These are phyloP conservation scores for Alternaria sp. DNA, from an alignment of 2,329 filamentous ascomycete genomes.

Conservation along the genomic window DNA sequence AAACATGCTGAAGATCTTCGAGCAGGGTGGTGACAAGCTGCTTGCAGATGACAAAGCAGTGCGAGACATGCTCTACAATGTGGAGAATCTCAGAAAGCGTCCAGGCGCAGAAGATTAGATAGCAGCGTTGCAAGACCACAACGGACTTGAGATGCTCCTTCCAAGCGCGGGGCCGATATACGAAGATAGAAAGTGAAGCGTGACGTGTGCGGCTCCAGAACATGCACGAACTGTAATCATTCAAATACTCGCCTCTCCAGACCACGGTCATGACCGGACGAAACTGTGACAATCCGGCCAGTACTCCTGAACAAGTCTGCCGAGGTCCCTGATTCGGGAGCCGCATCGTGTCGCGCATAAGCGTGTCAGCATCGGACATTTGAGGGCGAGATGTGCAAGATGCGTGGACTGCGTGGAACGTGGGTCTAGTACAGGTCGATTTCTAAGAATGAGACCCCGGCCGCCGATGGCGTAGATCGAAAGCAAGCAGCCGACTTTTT, in stretches of 20 bases:
- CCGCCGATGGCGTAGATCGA: constrained; percentile 33
- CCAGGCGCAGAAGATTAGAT: constrained; percentile 49
- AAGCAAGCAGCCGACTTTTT: constrained; percentile 18
- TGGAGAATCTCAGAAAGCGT: constrained; percentile 61
- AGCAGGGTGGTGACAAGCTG: constrained; percentile 19
- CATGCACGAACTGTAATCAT: constrained; percentile 24
- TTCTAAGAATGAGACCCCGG: constrained; percentile 28
- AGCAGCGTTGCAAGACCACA: constrained; percentile 8
- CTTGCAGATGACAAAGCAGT: constrained; percentile 49
- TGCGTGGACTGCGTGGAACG: constrained; percentile 9
- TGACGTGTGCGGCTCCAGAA: constrained; percentile 31
- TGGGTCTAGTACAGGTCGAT: constrained; percentile 33
- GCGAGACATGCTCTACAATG: constrained; percentile 56
- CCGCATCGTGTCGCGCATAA: constrained; percentile 6
- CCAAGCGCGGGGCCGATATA: constrained; percentile 7
- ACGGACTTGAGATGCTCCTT: not conserved
- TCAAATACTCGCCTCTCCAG: constrained; percentile 13
- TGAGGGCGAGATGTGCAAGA: constrained; percentile 4
- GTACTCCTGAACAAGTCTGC: not conserved
- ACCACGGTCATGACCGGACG: not conserved
- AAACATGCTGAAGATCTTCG: constrained; percentile 29
- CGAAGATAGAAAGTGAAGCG: constrained; percentile 19
- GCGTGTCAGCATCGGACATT: constrained; percentile 20
- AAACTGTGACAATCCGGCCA: not conserved
- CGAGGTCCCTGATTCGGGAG: constrained; percentile 23